Evolutionary conservation across 768 basidiomycete species (phyloP), one percentile per base, ranked within the genome.

Genomic region (Coprinopsis sp.): DNA sequence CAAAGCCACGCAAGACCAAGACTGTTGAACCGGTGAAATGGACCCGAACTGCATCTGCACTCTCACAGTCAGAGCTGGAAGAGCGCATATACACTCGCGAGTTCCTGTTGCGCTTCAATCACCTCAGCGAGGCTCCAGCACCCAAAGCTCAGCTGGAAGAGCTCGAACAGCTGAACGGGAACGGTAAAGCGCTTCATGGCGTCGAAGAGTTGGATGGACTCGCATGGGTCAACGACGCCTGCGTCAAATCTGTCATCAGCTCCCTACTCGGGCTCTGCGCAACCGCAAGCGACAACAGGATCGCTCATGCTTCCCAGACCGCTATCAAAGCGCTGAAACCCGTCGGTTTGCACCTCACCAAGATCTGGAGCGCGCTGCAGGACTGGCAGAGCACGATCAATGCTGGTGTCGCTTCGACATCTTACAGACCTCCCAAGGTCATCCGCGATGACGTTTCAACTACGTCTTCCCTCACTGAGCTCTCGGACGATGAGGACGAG

Each of bases 61-160:
- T 84, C 12, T 63, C 69, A 4, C 64, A 68, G 30, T 56, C 67
- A 1, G 75, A 78, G 31, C 78, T 74, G 1, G 73, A 84, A 51
- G 70, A 74, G 22, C 80, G 87, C 8, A 75, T 90, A 37, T 68
- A 78, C 53, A 82, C 90, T 33, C 79, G 88, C 47, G 88, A 91
- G 62, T 91, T 89, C 58, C 58, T 78, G 10, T 58, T 85, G 37
- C 74, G 88, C 27, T 90, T 90, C 52, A 67, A 70, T 1, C 66
- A 69, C 23, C 46, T 78, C 13, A 61, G 82, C 53, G 76, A 79
- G 22, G 69, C 69, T 10, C 39, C 55, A 12, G 56, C 66, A 33
- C 59, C 78, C 38, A 70, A 73, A 51, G 50, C 62, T 2, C 74
- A 81, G 45, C 59, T 84, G 4, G 78, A 83, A 37, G 84, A 88